Evolutionary conservation across 2,329 filamentous ascomycete species (phyloP), one percentile per base, ranked within the genome.

Genomic region (Ophiosphaerella herpotricha): DNA sequence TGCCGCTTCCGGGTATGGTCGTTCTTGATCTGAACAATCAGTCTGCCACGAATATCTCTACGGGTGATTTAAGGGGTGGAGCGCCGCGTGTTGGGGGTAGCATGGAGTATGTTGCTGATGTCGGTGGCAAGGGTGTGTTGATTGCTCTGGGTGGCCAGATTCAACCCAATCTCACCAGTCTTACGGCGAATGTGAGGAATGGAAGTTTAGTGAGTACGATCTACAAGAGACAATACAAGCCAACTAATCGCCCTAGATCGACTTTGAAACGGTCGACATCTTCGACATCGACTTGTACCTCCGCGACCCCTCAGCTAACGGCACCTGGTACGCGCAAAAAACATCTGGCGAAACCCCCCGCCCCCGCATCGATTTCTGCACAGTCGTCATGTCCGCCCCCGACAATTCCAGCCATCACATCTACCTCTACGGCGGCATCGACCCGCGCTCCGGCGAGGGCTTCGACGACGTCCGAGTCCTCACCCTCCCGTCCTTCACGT

Each of bases 331-430:
- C 54, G 60, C 66, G 18, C 76, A 80, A 56, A 64, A 60, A 13
- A 75, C 76, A 12, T 70, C 68, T 7, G 76, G 78, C 13, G 61
- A 74, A 7, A 68, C 76, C 13, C 78, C 78, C 1, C 43, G 53
- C 18, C 59, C 71, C 12, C 73, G 78, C n/a, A 71, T 77, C 13
- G 77, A 80, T 46, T 77, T 75, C 49, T 81, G 78, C 54, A 54
- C 76, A 4, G 68, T 75, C 0, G 46, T 72, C 1, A 72, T 67
- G 12, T 71, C 75, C 23, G 73, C 77, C 1, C 67, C 71, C 4
- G 79, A 81, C 48, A 73, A 74, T 38, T 78, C 76, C 2, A 77
- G 73, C 44, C 74, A 79, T 43, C 80, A 80, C 44, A 77, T 82
- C 24, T 71, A 68, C 32, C 36, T 82, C 41, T 82, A 81, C 48